Evolutionary conservation across 2,329 filamentous ascomycete genomes (phyloP), one percentile per base, ranked within the genome.

Genomic region (Scleromitrula shiraiana): DNA sequence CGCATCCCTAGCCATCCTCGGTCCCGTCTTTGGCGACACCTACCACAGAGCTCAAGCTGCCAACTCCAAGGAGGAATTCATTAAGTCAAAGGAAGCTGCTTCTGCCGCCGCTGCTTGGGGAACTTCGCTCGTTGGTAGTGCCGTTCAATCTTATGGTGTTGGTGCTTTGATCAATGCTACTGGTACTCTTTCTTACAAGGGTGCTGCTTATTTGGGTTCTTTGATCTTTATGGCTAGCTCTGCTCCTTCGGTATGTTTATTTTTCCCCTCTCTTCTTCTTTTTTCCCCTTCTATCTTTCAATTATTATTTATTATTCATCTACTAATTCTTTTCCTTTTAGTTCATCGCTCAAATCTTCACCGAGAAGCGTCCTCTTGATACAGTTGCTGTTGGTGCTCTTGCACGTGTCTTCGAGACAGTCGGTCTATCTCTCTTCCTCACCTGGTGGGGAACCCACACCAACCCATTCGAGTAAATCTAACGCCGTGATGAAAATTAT

Each of bases 391-490:
- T 96, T 57, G 86, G 85, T 65, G 80, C 85, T 54, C 71, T 93
- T 42, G 84, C 87, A 64, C 90, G 93, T 71, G 72, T 93, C 60
- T 79, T 95, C 60, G 93, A 97, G 80, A 96, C 93, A 3, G 80
- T 97, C 51, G 93, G 91, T 56, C 79, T 97, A 50, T 89, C 85
- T 55, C 67, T 95, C 63, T 88, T 97, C 79, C 76, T 97, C 62
- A 95, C 88, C 66, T 97, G 88, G 85, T 97, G 91, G 91, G 91
- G 91, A 64, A 96, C 91, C 64, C 84, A 86, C 66, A 93, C 88
- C 71, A 91, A 89, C 75, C 88, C 88, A 52, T 94, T 95, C 69
- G 81, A 64, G 42, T 64, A 62, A 58, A 58, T 33, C 10, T 20
- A 35, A 22, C n/a, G 30, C 12, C 35, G 20, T 20, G 17, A 26